A percentile compares a stretch with the other conserved stretches of the same genome.
These are phyloP conservation scores for Haplosporangium sp. DNA, from an alignment of 371 early-diverging fungal species.

Conservation along the genomic window DNA sequence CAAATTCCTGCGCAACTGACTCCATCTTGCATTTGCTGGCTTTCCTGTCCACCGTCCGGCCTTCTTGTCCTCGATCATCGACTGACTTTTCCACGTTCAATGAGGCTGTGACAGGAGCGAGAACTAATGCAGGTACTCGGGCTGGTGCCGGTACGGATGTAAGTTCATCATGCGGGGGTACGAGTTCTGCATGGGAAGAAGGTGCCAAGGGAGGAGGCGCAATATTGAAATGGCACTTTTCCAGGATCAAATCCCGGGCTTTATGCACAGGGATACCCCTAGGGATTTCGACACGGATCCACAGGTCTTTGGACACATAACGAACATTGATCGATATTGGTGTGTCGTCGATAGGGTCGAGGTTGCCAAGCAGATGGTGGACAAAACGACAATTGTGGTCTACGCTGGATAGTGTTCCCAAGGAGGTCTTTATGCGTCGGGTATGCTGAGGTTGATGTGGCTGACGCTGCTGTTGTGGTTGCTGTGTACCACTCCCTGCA, in stretches of 20 bases:
- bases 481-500: constrained; percentile 4
- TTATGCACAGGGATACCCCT: constrained; percentile 30
- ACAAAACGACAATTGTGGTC: constrained; percentile 23
- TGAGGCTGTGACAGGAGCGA: too few species aligned
- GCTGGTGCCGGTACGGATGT: not conserved
- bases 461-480: constrained; percentile 1
- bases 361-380: constrained; percentile 12
- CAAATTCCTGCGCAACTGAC: too few species aligned
- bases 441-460: constrained; percentile 23
- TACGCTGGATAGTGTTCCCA: constrained; percentile 29
- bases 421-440: constrained; percentile 28
- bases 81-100: too few species aligned
- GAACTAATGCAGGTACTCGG: too few species aligned
- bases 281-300: constrained; percentile 42
- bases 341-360: constrained; percentile 18
- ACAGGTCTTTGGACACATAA: constrained; percentile 40
- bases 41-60: too few species aligned
- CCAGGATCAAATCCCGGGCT: constrained; percentile 41
- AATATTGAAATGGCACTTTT: constrained; percentile 27
- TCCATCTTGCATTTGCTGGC: too few species aligned
- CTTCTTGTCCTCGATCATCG: too few species aligned
- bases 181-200: constrained; percentile 15
- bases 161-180: constrained; percentile 10
- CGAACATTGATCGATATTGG: constrained; percentile 33
- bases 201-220: constrained; percentile 23